A percentile compares a stretch with the other conserved stretches of the same genome.
Evolutionary conservation across 2,329 filamentous ascomycete species (phyloP).

Genomic region (Didymella lethalis): DNA sequence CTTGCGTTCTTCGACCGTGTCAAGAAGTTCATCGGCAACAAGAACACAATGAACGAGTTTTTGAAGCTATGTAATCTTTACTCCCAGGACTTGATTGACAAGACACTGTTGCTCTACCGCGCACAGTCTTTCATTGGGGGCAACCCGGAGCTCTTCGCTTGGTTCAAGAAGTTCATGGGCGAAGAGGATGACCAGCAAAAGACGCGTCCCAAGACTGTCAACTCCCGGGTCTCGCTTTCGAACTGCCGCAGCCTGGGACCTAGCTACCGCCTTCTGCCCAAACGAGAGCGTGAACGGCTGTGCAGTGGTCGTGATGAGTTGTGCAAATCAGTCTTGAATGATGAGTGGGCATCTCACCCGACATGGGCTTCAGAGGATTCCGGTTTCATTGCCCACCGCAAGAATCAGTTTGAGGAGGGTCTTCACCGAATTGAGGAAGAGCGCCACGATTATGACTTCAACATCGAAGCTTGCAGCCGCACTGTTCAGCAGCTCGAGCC

Average conservation of each 20-base stretch:
- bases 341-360: conserved; percentile 97
- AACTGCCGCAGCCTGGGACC: conserved; percentile 96
- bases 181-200: conserved; percentile 68
- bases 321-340: conserved; percentile 91
- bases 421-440: conserved; percentile 97
- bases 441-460: conserved; percentile 97
- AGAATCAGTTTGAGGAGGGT: conserved; percentile 93
- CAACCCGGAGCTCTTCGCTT: conserved; percentile 86
- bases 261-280: conserved; percentile 91
- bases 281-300: conserved; percentile 86
- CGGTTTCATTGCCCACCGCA: conserved; percentile 95
- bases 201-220: conserved; percentile 69
- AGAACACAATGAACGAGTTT: conserved; percentile 93
- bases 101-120: conserved; percentile 80
- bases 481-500: conserved; percentile 97
- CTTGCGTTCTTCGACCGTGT: conserved; percentile 94
- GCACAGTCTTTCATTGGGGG: conserved; percentile 85
- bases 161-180: conserved; percentile 84
- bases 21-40: conserved; percentile 94
- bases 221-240: conserved; percentile 86
- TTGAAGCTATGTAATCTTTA: conserved; percentile 96
- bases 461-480: conserved; percentile 93
- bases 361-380: conserved; percentile 99
- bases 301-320: conserved; percentile 96
- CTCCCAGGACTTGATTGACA: conserved; percentile 90